Conservation (phyloP, 441 rosid genomes). For the Manihot esculenta region DNA sequence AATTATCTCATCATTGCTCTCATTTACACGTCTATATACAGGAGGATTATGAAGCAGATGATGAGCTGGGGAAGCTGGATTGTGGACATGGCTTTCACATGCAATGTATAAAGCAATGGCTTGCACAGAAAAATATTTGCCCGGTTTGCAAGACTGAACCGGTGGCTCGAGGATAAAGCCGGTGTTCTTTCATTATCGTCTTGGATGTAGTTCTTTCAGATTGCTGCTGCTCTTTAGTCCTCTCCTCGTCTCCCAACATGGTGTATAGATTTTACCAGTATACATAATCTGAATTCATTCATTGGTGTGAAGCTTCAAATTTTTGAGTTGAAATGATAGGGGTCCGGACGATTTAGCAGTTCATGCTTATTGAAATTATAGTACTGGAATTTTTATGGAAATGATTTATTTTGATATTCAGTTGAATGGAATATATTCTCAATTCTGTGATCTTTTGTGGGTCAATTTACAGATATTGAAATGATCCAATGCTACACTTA, state of each 20-base stretch:
- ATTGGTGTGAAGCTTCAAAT: conserved; percentile 27
- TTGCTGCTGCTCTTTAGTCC: conserved; percentile 4
- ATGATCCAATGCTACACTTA: too few relatives aligned
- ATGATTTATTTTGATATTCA: conserved; percentile 5
- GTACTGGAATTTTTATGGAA: conserved; percentile 20
- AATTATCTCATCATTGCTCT: too few relatives aligned
- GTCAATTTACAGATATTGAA: neutral
- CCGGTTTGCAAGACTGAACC: conserved; percentile 72
- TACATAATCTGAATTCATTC: conserved; percentile 30
- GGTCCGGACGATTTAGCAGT: neutral
- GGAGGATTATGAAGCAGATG: conserved; percentile 77
- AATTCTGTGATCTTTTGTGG: neutral
- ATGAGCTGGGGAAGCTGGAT: conserved; percentile 64
- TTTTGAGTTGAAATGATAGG: conserved; percentile 17
- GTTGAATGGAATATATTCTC: conserved; percentile 15
- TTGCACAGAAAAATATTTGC: conserved; percentile 70
- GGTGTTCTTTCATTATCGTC: neutral
- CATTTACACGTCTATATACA: conserved; percentile 21
- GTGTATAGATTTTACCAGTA: conserved; percentile 33
- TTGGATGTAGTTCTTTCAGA: conserved; percentile 4
- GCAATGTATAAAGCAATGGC: conserved; percentile 86
- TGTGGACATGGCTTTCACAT: conserved; percentile 86
- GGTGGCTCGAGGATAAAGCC: conserved; percentile 35
- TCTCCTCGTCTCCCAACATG: neutral
- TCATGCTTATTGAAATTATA: conserved; percentile 19